Conservation (phyloP, 176 grass and related monocot genomes). For the Phoenix dactylifera region DNA sequence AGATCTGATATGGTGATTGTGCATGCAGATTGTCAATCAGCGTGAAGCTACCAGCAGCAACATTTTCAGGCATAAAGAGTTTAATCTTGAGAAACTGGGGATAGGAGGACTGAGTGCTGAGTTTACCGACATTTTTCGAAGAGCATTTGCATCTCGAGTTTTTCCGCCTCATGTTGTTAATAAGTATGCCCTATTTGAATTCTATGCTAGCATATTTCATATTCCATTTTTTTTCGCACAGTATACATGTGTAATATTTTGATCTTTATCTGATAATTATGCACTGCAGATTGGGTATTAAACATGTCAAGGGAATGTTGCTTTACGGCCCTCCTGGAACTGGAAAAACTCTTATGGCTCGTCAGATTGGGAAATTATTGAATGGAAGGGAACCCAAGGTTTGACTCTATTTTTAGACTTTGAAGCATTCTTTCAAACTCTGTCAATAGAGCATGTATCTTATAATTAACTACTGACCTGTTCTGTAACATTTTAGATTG, state of each 20-base stretch:
- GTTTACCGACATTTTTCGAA: conserved; percentile 93
- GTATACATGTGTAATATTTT: too few relatives aligned
- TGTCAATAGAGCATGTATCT: too few relatives aligned
- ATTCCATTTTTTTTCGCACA: too few relatives aligned
- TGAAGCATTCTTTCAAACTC: too few relatives aligned
- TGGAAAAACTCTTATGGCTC: conserved; percentile 98
- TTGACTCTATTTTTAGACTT: conserved; percentile 4
- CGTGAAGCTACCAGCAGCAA: conserved; percentile 94
- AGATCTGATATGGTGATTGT: conserved; percentile 14
- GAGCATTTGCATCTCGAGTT: conserved; percentile 97
- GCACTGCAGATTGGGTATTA: conserved; percentile 73
- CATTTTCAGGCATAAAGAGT: conserved; percentile 96
- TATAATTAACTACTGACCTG: too few relatives aligned
- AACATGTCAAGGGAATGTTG: conserved; percentile 94
- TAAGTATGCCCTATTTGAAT: conserved; percentile 19
- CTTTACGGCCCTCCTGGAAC: conserved; percentile 95
- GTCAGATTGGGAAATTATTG: conserved; percentile 92
- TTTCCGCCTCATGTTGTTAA: conserved; percentile 81
- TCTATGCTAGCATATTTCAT: too few relatives aligned
- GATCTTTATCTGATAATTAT: conserved; percentile 9
- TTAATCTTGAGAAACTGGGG: conserved; percentile 90
- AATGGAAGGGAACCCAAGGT: conserved; percentile 96
- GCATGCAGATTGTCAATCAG: conserved; percentile 75
- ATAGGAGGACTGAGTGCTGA: conserved; percentile 89
- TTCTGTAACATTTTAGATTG: conserved; percentile 24